phyloP scores from a whole-genome alignment of 352 stramenopile species.

The Phytophthora litchii region DNA sequence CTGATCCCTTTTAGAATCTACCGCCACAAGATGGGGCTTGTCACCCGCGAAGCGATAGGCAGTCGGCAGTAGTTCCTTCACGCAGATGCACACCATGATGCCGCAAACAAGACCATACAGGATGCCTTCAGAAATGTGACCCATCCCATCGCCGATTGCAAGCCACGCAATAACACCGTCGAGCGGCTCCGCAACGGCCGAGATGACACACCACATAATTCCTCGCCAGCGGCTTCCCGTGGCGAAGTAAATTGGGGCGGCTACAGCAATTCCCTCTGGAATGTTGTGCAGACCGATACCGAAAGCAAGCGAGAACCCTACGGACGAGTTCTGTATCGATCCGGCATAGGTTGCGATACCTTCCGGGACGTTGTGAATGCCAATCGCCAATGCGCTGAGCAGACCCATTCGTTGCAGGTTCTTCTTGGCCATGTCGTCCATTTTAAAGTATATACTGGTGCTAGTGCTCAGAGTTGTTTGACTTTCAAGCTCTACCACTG shows the following conservation, averaged over 20 bases:
- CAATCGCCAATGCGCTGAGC: constrained; percentile 93
- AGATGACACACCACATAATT: constrained; percentile 93
- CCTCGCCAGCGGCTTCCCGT: constrained; percentile 92
- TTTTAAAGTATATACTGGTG: constrained; percentile 32
- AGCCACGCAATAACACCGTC: constrained; percentile 85
- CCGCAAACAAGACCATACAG: constrained; percentile 93
- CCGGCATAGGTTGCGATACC: constrained; percentile 95
- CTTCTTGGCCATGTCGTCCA: constrained; percentile 39
- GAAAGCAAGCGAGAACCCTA: constrained; percentile 90
- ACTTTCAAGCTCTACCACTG: constrained; percentile 27
- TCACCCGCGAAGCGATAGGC: constrained; percentile 87
- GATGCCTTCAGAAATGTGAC: constrained; percentile 69
- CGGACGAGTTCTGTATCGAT: constrained; percentile 83
- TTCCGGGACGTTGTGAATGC: constrained; percentile 97
- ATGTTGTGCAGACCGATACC: constrained; percentile 97
- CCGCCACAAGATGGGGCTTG: constrained; percentile 76
- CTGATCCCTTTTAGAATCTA: too few relatives aligned
- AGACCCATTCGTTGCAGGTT: constrained; percentile 87
- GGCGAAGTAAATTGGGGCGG: constrained; percentile 96
- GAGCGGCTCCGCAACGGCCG: constrained; percentile 89
- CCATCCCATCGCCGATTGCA: constrained; percentile 79
- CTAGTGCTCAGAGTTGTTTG: constrained; percentile 32
- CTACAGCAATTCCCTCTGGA: constrained; percentile 94
- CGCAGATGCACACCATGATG: constrained; percentile 94
- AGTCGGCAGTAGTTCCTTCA: constrained; percentile 91